A percentile compares a stretch with the other conserved stretches of the same genome.
Evolutionary conservation across 352 stramenopile genomes (phyloP).

Genomic region (Phytopythium litorale): DNA sequence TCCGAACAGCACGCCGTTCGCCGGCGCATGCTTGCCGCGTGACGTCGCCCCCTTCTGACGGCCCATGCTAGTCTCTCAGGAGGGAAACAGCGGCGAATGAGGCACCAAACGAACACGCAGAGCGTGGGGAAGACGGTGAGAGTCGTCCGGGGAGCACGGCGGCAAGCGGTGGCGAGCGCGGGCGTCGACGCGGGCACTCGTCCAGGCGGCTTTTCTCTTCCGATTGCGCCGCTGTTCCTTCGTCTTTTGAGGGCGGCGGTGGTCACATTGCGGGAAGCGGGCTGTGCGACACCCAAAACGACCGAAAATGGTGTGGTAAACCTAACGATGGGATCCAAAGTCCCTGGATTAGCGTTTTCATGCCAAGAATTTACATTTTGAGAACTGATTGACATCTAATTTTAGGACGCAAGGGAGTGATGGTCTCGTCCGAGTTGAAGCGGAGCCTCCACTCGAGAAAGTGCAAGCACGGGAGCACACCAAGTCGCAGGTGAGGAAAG

Average conservation of each 20-base stretch:
- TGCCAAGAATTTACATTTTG: neutral
- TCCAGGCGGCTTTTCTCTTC: slow-evolving; percentile 1
- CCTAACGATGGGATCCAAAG: neutral
- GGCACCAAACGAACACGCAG: neutral
- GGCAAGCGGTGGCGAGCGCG: neutral
- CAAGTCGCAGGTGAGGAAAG: neutral
- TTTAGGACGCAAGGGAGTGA: neutral
- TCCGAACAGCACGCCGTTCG: slow-evolving; percentile 23
- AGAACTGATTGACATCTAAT: neutral
- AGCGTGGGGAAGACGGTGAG: neutral
- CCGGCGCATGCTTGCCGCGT: slow-evolving; percentile 11
- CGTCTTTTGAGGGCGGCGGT: neutral
- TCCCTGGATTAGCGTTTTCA: neutral
- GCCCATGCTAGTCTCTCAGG: slow-evolving; percentile 17
- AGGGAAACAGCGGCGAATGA: neutral
- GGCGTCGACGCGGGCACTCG: neutral
- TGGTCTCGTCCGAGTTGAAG: neutral
- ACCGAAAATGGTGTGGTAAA: neutral
- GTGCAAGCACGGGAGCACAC: neutral
- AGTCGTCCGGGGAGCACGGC: neutral
- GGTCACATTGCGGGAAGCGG: slow-evolving; percentile 2
- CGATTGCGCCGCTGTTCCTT: neutral
- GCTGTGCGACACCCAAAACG: neutral
- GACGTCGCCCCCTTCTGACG: slow-evolving; percentile 15
- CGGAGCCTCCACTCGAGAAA: neutral